phyloP scores from a whole-genome alignment of 495 filamentous ascomycete genomes.

The Zalerion maritima region DNA sequence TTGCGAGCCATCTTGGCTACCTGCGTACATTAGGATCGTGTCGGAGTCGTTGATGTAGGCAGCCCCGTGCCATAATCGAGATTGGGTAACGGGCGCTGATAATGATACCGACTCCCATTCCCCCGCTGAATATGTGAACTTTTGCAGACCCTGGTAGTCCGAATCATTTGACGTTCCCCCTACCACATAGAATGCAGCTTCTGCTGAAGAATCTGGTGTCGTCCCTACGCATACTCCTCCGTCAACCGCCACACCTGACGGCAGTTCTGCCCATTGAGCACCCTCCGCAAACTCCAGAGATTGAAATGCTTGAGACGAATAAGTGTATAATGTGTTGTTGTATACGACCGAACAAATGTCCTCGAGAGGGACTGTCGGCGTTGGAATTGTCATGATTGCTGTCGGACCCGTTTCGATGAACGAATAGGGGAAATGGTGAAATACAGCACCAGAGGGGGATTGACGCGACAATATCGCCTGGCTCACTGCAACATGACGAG shows the following conservation, averaged over 20 bases:
- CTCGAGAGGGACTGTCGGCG: conserved; percentile 48
- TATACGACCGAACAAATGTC: conserved; percentile 73
- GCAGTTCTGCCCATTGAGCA: conserved; percentile 52
- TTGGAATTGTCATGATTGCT: conserved; percentile 49
- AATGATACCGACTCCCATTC: conserved; percentile 60
- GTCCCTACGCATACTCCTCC: conserved; percentile 68
- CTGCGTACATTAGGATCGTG: conserved; percentile 70
- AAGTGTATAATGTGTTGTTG: conserved; percentile 76
- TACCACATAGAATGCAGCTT: conserved; percentile 64
- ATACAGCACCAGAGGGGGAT: background rate
- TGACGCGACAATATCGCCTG: conserved; percentile 5
- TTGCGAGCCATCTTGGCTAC: conserved; percentile 41
- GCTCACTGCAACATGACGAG: too few species aligned
- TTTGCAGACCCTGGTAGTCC: conserved; percentile 66
- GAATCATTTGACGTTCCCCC: conserved; percentile 47
- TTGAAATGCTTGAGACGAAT: conserved; percentile 60
- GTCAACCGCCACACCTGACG: conserved; percentile 49
- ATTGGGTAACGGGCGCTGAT: conserved; percentile 39
- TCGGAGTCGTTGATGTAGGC: conserved; percentile 56
- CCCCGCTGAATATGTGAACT: conserved; percentile 60
- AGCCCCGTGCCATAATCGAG: conserved; percentile 60
- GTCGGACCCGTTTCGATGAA: conserved; percentile 5
- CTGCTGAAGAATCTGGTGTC: conserved; percentile 33
- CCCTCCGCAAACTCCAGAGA: conserved; percentile 53
- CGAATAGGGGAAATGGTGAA: background rate